phyloP scores from a whole-genome alignment of 768 basidiomycete genomes.

The Hemileccinum rubropunctum region DNA sequence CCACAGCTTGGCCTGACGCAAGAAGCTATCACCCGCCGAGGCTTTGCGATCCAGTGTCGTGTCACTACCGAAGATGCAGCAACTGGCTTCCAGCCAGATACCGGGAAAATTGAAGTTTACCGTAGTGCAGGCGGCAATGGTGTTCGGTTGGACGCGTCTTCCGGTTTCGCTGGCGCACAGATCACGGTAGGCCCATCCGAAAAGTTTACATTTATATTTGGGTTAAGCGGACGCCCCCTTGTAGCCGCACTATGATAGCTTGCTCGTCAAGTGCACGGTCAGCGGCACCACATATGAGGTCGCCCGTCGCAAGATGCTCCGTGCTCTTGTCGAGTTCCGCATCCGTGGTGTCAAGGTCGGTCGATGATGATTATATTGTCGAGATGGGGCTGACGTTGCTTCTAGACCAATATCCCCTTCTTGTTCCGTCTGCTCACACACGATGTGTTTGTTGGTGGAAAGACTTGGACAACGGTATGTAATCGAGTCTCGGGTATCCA shows the following conservation, averaged over 20 bases:
- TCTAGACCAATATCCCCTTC: conserved; percentile 98
- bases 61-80: conserved; percentile 97
- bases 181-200: conserved; percentile 70
- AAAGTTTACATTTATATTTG: neutral
- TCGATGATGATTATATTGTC: neutral
- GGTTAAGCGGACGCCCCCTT: conserved; percentile 1
- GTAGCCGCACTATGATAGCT: conserved; percentile 96
- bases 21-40: conserved; percentile 92
- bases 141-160: conserved; percentile 93
- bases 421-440: conserved; percentile 96
- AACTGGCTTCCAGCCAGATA: conserved; percentile 94
- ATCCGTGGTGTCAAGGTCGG: conserved; percentile 95
- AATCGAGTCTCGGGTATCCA: conserved; percentile 1
- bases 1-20: conserved; percentile 94
- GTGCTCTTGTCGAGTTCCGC: conserved; percentile 99
- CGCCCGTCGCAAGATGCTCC: conserved; percentile 97
- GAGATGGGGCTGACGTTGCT: neutral
- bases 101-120: conserved; percentile 99
- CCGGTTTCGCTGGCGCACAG: conserved; percentile 98
- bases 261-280: conserved; percentile 94
- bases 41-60: conserved; percentile 98
- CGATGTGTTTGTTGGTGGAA: conserved; percentile 92
- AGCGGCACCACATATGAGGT: conserved; percentile 98
- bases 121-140: conserved; percentile 98
- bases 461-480: conserved; percentile 94